Evolutionary conservation across 129 eudicot genomes (phyloP).

Genomic region (Smallanthus sonchifolius): DNA sequence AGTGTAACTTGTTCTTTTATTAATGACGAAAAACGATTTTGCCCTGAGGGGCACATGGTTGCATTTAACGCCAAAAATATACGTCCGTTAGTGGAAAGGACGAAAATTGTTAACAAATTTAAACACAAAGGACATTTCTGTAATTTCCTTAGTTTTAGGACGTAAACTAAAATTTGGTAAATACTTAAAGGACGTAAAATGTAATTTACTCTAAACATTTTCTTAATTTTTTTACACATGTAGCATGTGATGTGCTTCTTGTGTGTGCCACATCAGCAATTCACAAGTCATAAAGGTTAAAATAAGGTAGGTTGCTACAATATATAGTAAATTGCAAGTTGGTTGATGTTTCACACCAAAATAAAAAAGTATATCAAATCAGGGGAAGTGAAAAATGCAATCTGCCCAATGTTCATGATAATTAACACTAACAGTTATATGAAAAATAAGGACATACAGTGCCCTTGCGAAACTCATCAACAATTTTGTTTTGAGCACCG

Average conservation of each 20-base stretch:
- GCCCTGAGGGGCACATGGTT: too few species aligned
- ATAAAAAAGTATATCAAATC: not conserved
- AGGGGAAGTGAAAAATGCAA: not conserved
- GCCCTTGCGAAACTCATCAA: conserved; percentile 80
- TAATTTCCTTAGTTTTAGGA: too few species aligned
- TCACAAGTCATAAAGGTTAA: not conserved
- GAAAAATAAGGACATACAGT: conserved; percentile 29
- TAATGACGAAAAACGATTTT: too few species aligned
- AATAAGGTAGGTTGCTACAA: not conserved
- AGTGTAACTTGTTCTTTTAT: too few species aligned
- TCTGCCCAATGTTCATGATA: not conserved
- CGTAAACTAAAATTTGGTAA: too few species aligned
- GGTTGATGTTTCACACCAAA: not conserved
- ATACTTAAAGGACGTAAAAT: too few species aligned
- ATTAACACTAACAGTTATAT: conserved; percentile 5
- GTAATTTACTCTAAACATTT: too few species aligned
- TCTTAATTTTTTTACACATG: not conserved
- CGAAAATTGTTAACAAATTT: too few species aligned
- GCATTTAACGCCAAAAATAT: too few species aligned
- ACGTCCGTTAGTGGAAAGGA: too few species aligned
- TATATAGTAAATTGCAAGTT: not conserved
- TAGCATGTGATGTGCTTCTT: not conserved
- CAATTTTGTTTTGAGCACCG: conserved; percentile 54
- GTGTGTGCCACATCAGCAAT: not conserved
- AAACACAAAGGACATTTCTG: too few species aligned